Percentiles rank a stretch among this genome's conserved stretches.
These are phyloP conservation scores for Cornus kousa DNA, from an alignment of 148 eudicot species.

Conservation along the genomic window DNA sequence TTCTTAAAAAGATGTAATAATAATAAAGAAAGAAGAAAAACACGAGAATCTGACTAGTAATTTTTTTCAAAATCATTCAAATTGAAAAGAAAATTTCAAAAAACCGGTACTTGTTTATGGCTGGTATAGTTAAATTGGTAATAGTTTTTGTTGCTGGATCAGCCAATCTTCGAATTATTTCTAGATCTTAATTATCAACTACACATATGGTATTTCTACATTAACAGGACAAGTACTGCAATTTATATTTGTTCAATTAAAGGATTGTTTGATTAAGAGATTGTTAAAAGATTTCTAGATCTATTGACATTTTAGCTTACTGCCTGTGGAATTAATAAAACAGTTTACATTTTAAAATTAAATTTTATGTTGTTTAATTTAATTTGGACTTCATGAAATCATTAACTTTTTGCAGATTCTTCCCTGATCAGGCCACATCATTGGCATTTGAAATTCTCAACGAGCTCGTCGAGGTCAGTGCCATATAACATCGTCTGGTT, in stretches of 20 bases:
- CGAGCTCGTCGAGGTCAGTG: constrained; percentile 77
- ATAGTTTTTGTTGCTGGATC: neutral
- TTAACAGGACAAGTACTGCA: neutral
- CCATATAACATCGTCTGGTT: neutral
- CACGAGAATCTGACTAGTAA: too few relatives aligned
- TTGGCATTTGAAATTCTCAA: constrained; percentile 66
- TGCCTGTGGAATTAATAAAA: neutral
- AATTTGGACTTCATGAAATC: neutral
- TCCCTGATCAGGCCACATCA: constrained; percentile 72
- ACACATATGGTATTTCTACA: neutral
- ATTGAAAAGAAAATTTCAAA: too few relatives aligned
- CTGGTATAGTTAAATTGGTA: too few relatives aligned
- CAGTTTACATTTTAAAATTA: neutral
- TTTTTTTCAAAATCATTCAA: too few relatives aligned
- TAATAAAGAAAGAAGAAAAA: too few relatives aligned
- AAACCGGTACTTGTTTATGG: too few relatives aligned
- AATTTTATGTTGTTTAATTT: neutral
- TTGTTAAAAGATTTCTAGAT: neutral
- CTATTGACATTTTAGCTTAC: neutral
- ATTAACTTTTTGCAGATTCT: constrained; percentile 57
- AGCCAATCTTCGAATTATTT: neutral
- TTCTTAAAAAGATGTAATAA: too few relatives aligned
- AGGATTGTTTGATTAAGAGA: neutral
- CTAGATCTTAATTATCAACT: neutral
- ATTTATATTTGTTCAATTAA: neutral